Conservation (phyloP, 495 filamentous ascomycete species). For the Penicillium tannophilum region DNA sequence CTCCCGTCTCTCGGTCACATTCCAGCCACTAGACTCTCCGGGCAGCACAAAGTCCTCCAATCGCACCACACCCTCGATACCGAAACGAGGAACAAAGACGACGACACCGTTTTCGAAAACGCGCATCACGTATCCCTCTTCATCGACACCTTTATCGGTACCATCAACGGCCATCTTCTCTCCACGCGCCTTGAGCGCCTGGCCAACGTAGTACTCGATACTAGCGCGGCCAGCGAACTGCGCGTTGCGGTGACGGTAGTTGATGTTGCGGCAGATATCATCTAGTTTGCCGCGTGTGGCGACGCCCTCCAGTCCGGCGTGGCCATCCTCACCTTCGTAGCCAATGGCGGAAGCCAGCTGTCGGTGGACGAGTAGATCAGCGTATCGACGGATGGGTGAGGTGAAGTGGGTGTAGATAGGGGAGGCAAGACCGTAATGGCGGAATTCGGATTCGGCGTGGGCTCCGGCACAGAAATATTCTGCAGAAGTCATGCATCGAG, state of each 20-base stretch:
- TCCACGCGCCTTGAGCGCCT: conserved; percentile 84
- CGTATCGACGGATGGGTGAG: conserved; percentile 93
- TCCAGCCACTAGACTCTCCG: conserved; percentile 54
- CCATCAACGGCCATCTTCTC: conserved; percentile 43
- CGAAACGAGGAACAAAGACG: conserved; percentile 92
- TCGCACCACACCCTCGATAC: conserved; percentile 88
- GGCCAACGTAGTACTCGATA: conserved; percentile 96
- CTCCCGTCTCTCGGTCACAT: conserved; percentile 41
- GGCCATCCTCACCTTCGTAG: conserved; percentile 66
- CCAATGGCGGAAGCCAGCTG: conserved; percentile 94
- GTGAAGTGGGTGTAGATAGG: conserved; percentile 99
- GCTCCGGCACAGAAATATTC: conserved; percentile 97
- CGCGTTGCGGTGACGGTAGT: conserved; percentile 93
- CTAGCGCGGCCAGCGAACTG: conserved; percentile 91
- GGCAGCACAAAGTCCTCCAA: conserved; percentile 77
- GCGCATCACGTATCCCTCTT: conserved; percentile 94
- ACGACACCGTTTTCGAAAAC: conserved; percentile 97
- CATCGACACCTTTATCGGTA: conserved; percentile 56
- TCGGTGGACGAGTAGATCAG: conserved; percentile 89
- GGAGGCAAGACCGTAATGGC: conserved; percentile 91
- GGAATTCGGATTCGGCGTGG: conserved; percentile 88
- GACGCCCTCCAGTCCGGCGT: conserved; percentile 69
- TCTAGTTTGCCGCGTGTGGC: conserved; percentile 78
- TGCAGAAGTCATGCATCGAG: conserved; percentile 97
- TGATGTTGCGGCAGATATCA: conserved; percentile 96